Evolutionary conservation across 169 alveolate species (phyloP).

Genomic region (Fabrea salina): DNA sequence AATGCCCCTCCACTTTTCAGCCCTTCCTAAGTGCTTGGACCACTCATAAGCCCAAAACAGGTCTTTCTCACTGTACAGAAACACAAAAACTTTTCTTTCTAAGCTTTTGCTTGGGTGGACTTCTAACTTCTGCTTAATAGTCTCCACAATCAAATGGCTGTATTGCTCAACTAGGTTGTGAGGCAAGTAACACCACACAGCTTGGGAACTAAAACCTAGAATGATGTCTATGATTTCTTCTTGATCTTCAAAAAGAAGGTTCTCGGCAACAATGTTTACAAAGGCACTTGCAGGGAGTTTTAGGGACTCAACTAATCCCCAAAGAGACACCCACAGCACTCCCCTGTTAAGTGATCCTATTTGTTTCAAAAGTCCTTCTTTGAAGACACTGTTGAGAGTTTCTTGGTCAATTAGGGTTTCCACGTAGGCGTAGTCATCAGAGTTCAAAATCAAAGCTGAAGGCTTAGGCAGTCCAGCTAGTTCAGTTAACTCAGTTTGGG

Average conservation of each 20-base stretch:
- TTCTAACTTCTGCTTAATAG: background rate
- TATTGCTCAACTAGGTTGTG: too few species aligned
- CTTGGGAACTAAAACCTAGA: background rate
- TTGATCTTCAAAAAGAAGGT: background rate
- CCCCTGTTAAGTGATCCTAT: background rate
- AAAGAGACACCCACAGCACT: background rate
- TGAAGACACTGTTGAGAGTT: background rate
- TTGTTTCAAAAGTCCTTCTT: background rate
- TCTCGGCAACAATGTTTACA: background rate
- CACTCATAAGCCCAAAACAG: background rate
- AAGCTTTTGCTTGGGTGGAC: background rate
- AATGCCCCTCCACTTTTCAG: constrained; percentile 22
- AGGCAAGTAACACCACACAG: background rate
- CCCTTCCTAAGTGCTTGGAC: background rate
- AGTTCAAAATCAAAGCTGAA: background rate
- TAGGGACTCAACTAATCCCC: background rate
- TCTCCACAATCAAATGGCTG: background rate
- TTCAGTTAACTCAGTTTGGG: background rate
- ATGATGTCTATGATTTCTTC: constrained; percentile 1
- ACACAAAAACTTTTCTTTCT: background rate
- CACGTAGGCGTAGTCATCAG: constrained; percentile 6
- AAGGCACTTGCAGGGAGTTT: background rate
- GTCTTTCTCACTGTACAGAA: background rate
- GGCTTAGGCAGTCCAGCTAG: background rate
- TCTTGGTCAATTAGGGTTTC: background rate